Percentiles rank a stretch among this genome's conserved stretches.
Evolutionary conservation across 495 filamentous ascomycete genomes (phyloP).

Genomic region (Hamigera avellanea): DNA sequence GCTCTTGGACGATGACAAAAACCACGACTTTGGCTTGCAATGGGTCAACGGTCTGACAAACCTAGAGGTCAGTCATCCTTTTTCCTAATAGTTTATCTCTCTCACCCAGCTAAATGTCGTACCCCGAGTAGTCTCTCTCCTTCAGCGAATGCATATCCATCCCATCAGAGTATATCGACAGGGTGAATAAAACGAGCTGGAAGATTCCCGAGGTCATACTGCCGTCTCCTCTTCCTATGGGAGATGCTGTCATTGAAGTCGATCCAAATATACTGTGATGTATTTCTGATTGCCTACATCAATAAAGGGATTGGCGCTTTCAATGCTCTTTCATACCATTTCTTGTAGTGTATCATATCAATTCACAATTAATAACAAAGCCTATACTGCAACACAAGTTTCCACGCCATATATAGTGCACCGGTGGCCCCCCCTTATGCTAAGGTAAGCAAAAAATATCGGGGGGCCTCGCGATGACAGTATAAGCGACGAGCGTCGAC

Average conservation of each 20-base stretch:
- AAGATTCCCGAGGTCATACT: constrained; percentile 18
- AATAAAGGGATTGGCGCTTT: too few species aligned
- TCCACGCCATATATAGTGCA: too few species aligned
- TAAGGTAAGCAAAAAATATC: too few species aligned
- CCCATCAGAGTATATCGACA: constrained; percentile 13
- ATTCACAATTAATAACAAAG: too few species aligned
- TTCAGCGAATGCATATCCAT: constrained; percentile 20
- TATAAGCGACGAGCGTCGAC: too few species aligned
- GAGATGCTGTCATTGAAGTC: constrained; percentile 12
- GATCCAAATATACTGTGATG: too few species aligned
- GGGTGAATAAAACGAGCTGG: constrained; percentile 19
- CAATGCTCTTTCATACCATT: too few species aligned
- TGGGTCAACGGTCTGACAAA: constrained; percentile 16
- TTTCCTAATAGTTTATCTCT: neutral
- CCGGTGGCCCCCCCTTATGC: too few species aligned
- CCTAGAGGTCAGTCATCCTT: constrained; percentile 10
- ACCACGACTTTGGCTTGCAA: constrained; percentile 12
- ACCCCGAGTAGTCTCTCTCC: constrained; percentile 16
- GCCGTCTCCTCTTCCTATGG: constrained; percentile 7
- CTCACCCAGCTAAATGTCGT: neutral
- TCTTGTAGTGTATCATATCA: too few species aligned
- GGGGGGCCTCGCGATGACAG: too few species aligned
- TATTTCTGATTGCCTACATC: too few species aligned
- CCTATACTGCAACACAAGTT: too few species aligned
- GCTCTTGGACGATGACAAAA: neutral